Percentiles rank a stretch among this genome's conserved stretches.
Conservation (phyloP, 768 basidiomycete species). For the Macrolepiota dolichaula region DNA sequence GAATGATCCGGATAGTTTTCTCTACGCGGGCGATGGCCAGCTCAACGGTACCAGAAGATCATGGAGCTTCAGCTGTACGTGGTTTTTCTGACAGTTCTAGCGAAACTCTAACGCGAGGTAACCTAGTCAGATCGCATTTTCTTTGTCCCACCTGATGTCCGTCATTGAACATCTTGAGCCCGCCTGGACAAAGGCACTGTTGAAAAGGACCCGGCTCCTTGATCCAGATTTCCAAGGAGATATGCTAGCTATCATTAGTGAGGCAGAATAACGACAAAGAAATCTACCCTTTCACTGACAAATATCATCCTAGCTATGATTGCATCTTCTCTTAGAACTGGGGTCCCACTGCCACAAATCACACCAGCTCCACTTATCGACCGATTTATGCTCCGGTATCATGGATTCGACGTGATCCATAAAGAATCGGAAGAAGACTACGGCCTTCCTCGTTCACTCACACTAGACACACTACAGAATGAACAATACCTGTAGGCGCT, state of each 20-base stretch:
- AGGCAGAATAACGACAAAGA: conserved; percentile 15
- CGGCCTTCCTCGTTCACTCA: conserved; percentile 68
- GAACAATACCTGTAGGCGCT: conserved; percentile 72
- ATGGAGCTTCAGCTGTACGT: conserved; percentile 66
- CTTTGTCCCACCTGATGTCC: conserved; percentile 71
- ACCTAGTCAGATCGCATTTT: conserved; percentile 61
- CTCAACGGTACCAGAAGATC: conserved; percentile 69
- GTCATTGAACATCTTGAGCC: conserved; percentile 70
- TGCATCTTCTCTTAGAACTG: conserved; percentile 70
- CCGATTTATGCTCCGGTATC: conserved; percentile 42
- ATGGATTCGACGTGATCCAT: conserved; percentile 66
- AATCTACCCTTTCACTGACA: neutral
- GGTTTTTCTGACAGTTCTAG: neutral
- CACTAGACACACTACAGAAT: conserved; percentile 68
- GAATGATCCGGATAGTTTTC: conserved; percentile 50
- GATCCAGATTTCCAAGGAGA: conserved; percentile 86
- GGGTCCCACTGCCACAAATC: conserved; percentile 77
- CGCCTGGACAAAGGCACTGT: conserved; percentile 74
- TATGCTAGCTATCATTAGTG: conserved; percentile 77
- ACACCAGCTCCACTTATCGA: conserved; percentile 71
- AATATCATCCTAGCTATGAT: conserved; percentile 54
- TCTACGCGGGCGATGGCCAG: conserved; percentile 75
- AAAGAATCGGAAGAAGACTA: conserved; percentile 73
- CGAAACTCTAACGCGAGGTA: neutral
- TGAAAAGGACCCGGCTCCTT: conserved; percentile 68